A percentile compares a stretch with the other conserved stretches of the same genome.
Conservation (phyloP, 331 rosid species). For the Malus hybrid region DNA sequence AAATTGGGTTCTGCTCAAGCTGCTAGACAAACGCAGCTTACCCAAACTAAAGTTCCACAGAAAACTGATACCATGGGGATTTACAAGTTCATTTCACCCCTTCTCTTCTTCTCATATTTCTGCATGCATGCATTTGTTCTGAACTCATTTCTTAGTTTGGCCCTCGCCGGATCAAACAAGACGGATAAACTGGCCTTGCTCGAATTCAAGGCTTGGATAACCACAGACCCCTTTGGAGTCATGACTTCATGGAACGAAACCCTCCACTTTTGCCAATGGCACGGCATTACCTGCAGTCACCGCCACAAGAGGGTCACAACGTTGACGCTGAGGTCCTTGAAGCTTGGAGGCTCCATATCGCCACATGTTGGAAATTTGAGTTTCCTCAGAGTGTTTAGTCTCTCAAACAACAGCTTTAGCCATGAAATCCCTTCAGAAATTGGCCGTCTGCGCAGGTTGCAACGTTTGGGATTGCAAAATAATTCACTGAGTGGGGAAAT, state of each 20-base stretch:
- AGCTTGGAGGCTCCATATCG: background rate
- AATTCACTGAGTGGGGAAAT: too few species aligned
- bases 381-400: background rate
- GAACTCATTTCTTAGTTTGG: too few species aligned
- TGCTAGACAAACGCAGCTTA: too few species aligned
- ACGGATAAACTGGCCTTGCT: background rate
- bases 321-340: background rate
- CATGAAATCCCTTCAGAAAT: background rate
- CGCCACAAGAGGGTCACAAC: background rate
- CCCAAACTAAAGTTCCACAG: too few species aligned
- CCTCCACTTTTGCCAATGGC: background rate
- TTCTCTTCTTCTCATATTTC: too few species aligned
- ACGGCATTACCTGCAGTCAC: background rate
- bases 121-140: too few species aligned
- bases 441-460: too few species aligned
- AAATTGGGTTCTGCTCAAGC: too few species aligned
- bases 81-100: too few species aligned
- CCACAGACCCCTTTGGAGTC: background rate
- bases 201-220: background rate
- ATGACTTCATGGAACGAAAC: background rate
- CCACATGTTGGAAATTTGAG: background rate
- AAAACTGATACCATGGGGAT: too few species aligned
- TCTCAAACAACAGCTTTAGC: background rate
- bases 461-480: fast-evolving
- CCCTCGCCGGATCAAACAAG: background rate